Evolutionary conservation across 495 filamentous ascomycete species (phyloP).

Genomic region (Podospora conica): DNA sequence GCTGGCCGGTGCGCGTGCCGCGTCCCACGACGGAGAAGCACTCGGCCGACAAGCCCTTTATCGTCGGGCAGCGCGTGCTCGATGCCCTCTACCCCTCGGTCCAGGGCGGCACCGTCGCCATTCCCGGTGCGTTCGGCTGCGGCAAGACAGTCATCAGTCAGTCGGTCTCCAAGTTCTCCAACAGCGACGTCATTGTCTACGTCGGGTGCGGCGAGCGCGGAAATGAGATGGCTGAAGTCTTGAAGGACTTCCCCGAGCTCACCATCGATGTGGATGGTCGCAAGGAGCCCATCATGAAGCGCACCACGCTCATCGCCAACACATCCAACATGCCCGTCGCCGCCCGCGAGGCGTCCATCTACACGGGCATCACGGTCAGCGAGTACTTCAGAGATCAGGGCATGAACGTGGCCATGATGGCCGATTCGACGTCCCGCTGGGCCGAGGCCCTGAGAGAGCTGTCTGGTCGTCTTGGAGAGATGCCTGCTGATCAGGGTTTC

Average conservation of each 20-base stretch:
- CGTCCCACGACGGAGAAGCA: slow-evolving; percentile 86
- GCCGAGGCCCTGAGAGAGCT: slow-evolving; percentile 98
- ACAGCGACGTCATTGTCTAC: slow-evolving; percentile 98
- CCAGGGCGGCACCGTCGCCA: slow-evolving; percentile 94
- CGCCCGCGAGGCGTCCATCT: slow-evolving; percentile 97
- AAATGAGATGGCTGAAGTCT: slow-evolving; percentile 99
- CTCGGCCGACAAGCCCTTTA: slow-evolving; percentile 77
- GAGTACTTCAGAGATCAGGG: slow-evolving; percentile 99
- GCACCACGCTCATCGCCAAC: slow-evolving; percentile 95
- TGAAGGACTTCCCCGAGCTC: slow-evolving; percentile 99
- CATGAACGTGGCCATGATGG: slow-evolving; percentile 99
- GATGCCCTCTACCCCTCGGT: slow-evolving; percentile 98
- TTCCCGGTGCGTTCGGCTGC: slow-evolving; percentile 97
- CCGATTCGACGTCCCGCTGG: slow-evolving; percentile 97
- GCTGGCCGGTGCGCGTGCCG: slow-evolving; percentile 97
- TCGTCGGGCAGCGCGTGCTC: slow-evolving; percentile 93
- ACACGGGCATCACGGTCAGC: slow-evolving; percentile 95
- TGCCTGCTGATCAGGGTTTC: slow-evolving; percentile 99
- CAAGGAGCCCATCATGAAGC: slow-evolving; percentile 99
- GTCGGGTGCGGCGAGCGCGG: slow-evolving; percentile 97
- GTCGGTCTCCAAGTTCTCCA: slow-evolving; percentile 98
- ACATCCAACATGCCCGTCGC: slow-evolving; percentile 99
- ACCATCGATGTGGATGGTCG: slow-evolving; percentile 85
- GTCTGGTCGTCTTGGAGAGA: slow-evolving; percentile 97
- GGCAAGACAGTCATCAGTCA: slow-evolving; percentile 99